Evolutionary conservation across 2,329 filamentous ascomycete species (phyloP).

Genomic region (Arthrinium phaeospermum): DNA sequence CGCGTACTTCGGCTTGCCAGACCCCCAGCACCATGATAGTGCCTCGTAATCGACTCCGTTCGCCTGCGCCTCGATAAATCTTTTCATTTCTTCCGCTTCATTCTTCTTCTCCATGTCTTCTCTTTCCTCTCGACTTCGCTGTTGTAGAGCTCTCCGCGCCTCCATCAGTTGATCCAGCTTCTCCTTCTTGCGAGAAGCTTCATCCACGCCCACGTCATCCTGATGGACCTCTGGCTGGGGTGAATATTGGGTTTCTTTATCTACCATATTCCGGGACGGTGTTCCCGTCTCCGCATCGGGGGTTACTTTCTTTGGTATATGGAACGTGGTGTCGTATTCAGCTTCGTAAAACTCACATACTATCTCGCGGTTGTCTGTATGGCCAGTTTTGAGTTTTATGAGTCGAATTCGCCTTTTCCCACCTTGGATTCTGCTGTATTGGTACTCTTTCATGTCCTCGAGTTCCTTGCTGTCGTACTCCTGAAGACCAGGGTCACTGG

Average conservation of each 20-base stretch:
- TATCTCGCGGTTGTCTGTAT: not conserved
- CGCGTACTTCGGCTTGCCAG: not conserved
- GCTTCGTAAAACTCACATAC: not conserved
- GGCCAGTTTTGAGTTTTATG: not conserved
- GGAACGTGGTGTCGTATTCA: not conserved
- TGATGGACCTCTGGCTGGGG: too few relatives aligned
- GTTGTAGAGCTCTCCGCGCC: accelerated
- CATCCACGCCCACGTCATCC: too few relatives aligned
- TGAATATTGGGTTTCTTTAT: too few relatives aligned
- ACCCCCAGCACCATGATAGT: not conserved
- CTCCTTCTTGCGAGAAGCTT: not conserved
- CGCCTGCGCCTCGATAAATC: not conserved
- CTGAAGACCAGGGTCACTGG: not conserved
- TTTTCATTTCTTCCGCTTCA: not conserved
- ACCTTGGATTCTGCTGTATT: not conserved
- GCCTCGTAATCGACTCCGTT: not conserved
- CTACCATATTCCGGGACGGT: too few relatives aligned
- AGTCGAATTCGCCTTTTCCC: not conserved
- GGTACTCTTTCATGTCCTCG: not conserved
- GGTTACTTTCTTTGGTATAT: not conserved
- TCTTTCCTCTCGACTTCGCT: not conserved
- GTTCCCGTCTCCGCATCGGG: too few relatives aligned
- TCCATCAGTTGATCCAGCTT: not conserved
- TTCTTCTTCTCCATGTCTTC: not conserved
- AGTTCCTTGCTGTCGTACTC: not conserved